Conservation (phyloP, 306 rosid genomes). For the Castanospermum australe region DNA sequence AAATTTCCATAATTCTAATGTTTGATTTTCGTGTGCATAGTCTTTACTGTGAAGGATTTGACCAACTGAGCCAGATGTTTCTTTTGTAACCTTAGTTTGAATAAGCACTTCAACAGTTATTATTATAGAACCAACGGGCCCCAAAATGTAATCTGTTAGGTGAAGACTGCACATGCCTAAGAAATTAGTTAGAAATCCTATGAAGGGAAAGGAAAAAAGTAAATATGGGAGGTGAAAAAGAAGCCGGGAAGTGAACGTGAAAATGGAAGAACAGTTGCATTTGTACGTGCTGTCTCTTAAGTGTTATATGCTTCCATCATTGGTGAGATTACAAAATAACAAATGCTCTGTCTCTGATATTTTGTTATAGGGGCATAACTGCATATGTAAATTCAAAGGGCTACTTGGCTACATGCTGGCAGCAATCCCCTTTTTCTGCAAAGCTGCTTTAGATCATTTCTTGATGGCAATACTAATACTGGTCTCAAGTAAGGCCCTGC, state of each 20-base stretch:
- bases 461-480: neutral
- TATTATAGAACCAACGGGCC: neutral
- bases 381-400: slow-evolving; percentile 2
- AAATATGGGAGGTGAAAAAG: neutral
- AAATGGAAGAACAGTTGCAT: slow-evolving; percentile 25
- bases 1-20: neutral
- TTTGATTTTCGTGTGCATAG: neutral
- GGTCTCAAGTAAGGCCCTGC: neutral
- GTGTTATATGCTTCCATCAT: slow-evolving; percentile 16
- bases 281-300: slow-evolving; percentile 13
- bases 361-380: neutral
- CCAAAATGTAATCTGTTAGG: slow-evolving; percentile 7
- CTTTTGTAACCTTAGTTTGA: neutral
- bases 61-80: neutral
- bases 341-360: neutral
- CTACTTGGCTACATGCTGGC: neutral
- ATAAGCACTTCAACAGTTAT: neutral
- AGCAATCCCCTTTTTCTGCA: neutral
- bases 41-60: neutral
- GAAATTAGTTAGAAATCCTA: neutral
- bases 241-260: slow-evolving; percentile 24
- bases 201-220: neutral
- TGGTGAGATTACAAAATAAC: neutral
- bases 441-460: neutral
- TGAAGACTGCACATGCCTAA: neutral